Evolutionary conservation across 2,329 filamentous ascomycete genomes (phyloP).

Genomic region (Fusarium equiseti): DNA sequence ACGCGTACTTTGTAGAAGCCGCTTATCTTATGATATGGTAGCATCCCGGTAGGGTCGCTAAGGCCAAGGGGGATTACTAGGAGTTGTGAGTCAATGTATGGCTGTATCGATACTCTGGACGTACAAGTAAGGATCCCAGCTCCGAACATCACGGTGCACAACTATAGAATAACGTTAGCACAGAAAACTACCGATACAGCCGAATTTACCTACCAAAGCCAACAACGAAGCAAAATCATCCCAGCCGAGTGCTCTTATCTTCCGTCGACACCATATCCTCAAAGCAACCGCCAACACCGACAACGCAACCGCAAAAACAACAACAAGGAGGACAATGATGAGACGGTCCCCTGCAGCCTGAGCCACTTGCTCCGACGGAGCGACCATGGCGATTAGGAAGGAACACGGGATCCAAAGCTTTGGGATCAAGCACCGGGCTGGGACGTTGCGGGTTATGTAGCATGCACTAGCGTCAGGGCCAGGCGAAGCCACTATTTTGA

Average conservation of each 20-base stretch:
- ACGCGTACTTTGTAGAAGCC: constrained; percentile 12
- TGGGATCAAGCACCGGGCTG: background rate
- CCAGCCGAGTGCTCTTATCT: background rate
- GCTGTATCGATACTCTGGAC: background rate
- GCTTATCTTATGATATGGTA: background rate
- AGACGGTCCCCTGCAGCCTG: background rate
- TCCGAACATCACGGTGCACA: constrained; percentile 14
- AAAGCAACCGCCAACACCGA: constrained; percentile 15
- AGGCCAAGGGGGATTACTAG: constrained; percentile 35
- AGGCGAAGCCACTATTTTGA: background rate
- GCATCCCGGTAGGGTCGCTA: background rate
- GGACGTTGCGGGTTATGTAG: background rate
- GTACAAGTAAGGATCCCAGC: constrained; percentile 18
- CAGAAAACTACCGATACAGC: too few species aligned
- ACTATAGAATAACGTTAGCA: background rate
- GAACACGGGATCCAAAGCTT: too few species aligned
- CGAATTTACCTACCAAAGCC: constrained; percentile 7
- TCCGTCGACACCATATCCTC: constrained; percentile 24
- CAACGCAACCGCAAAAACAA: background rate
- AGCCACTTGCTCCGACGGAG: background rate
- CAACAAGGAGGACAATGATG: background rate
- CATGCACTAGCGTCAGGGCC: background rate
- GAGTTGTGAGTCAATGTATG: background rate
- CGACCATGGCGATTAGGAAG: background rate
- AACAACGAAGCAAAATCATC: constrained; percentile 25